Evolutionary conservation across 305 asterid species (phyloP).

Genomic region (Rubia balearica): DNA sequence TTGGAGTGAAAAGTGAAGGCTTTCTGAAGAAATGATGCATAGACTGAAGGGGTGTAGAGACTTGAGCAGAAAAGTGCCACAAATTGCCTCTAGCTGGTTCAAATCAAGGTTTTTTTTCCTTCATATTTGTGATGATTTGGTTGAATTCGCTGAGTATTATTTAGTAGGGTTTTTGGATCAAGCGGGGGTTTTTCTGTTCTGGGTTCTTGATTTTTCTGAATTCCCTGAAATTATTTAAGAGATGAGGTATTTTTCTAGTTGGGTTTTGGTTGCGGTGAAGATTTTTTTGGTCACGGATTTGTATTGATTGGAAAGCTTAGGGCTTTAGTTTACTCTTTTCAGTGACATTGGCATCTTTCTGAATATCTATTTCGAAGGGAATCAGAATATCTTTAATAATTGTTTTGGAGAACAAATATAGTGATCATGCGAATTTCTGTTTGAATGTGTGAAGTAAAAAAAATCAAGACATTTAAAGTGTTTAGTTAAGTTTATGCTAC

Average conservation of each 20-base stretch:
- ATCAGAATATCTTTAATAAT: not conserved
- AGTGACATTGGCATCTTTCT: not conserved
- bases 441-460: not conserved
- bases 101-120: slow-evolving; percentile 30
- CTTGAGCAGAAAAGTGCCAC: slow-evolving; percentile 30
- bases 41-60: slow-evolving; percentile 32
- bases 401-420: not conserved
- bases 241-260: not conserved
- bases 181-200: not conserved
- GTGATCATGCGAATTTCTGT: not conserved
- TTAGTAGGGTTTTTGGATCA: not conserved
- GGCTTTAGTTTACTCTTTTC: not conserved
- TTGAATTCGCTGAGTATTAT: not conserved
- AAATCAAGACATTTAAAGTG: not conserved
- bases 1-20: not conserved
- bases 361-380: not conserved
- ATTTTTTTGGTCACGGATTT: not conserved
- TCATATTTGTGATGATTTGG: not conserved
- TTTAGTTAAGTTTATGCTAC: not conserved
- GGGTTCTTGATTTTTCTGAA: not conserved
- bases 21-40: slow-evolving; percentile 28
- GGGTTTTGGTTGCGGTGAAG: not conserved
- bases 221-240: not conserved
- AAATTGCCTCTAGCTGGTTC: slow-evolving; percentile 23
- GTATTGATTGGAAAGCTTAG: not conserved